Percentiles rank a stretch among this genome's conserved stretches.
Conservation (phyloP, 257 asterid species). For the Nicotiana noctiflora region DNA sequence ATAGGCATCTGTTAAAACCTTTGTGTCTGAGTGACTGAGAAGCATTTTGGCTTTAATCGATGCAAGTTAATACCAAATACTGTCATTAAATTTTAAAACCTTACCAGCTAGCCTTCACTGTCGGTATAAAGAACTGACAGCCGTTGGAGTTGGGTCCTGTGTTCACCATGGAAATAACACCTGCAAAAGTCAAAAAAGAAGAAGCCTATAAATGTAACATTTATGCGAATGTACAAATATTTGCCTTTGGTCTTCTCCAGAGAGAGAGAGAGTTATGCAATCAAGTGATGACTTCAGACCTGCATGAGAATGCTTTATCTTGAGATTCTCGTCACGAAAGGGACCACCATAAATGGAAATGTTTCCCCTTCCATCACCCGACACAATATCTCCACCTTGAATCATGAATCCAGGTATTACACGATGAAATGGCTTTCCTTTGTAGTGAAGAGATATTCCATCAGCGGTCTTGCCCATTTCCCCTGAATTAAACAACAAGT, state of each 20-base stretch:
- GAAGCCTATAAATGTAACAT: background rate
- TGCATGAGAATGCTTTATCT: slow-evolving; percentile 73
- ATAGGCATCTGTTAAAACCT: background rate
- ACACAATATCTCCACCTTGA: slow-evolving; percentile 92
- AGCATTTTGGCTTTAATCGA: background rate
- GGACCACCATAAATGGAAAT: slow-evolving; percentile 52
- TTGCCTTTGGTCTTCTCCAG: background rate
- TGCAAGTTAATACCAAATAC: too few species aligned
- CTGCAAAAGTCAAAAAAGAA: slow-evolving; percentile 29
- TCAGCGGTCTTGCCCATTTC: slow-evolving; percentile 75
- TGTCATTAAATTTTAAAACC: slow-evolving; percentile 7
- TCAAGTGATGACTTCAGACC: slow-evolving; percentile 28
- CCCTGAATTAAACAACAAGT: slow-evolving; percentile 43
- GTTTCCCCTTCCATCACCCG: slow-evolving; percentile 77
- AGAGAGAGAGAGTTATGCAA: background rate
- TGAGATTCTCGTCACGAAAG: slow-evolving; percentile 81
- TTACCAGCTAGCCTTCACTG: slow-evolving; percentile 92
- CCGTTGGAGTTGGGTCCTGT: slow-evolving; percentile 96
- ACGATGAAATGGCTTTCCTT: slow-evolving; percentile 93
- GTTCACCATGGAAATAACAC: slow-evolving; percentile 80
- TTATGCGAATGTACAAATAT: background rate
- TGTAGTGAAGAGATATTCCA: slow-evolving; percentile 71
- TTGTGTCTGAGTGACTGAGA: background rate
- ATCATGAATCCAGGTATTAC: slow-evolving; percentile 97
- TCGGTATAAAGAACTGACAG: slow-evolving; percentile 90